Percentiles rank a stretch among this genome's conserved stretches.
Conservation (phyloP, 306 rosid genomes). For the Abrus precatorius region DNA sequence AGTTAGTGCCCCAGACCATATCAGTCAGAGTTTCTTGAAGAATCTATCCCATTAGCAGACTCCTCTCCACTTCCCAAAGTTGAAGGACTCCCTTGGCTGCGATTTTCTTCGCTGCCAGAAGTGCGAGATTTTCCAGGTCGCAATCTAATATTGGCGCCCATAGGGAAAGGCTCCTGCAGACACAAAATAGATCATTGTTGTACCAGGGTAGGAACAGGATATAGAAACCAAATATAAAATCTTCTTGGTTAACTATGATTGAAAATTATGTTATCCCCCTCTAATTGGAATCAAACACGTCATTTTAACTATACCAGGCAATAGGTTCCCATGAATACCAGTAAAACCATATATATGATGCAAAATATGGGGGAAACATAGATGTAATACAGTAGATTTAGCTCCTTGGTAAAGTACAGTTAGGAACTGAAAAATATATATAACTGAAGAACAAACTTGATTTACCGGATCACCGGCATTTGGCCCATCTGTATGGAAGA, state of each 20-base stretch:
- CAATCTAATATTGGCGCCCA: constrained; percentile 66
- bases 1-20: constrained; percentile 54
- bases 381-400: not conserved
- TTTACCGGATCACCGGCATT: constrained; percentile 81
- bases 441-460: constrained; percentile 40
- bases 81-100: constrained; percentile 59
- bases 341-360: constrained; percentile 27
- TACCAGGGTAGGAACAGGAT: constrained; percentile 26
- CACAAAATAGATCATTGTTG: constrained; percentile 32
- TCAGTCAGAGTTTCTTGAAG: constrained; percentile 48
- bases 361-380: constrained; percentile 24
- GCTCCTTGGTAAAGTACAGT: not conserved
- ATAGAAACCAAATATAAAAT: constrained; percentile 19
- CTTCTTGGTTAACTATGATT: constrained; percentile 3
- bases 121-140: constrained; percentile 68
- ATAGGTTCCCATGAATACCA: not conserved
- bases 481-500: constrained; percentile 80
- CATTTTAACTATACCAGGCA: not conserved
- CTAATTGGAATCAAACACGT: constrained; percentile 3
- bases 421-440: constrained; percentile 16
- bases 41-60: constrained; percentile 56
- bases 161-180: constrained; percentile 79
- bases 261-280: not conserved
- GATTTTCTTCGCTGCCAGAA: constrained; percentile 54
- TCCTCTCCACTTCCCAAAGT: constrained; percentile 61